These are phyloP conservation scores for Hysterangium stoloniferum DNA, from an alignment of 768 basidiomycete species.

Conservation along the genomic window DNA sequence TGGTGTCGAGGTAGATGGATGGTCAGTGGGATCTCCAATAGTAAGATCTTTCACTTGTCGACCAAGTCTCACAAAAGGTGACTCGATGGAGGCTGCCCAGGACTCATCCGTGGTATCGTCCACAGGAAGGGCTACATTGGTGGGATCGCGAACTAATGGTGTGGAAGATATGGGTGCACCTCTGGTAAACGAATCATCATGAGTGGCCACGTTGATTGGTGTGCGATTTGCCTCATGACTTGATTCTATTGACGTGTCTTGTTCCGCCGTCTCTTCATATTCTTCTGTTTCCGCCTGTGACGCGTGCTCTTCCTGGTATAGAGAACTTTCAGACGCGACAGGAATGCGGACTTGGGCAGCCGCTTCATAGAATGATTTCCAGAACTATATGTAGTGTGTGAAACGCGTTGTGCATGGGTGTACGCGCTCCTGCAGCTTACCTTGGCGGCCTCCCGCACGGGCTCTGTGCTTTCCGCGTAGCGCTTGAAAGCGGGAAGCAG, in stretches of 20 bases:
- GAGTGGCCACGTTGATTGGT: conserved; percentile 40
- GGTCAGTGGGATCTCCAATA: conserved; percentile 28
- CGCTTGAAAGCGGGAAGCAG: conserved; percentile 85
- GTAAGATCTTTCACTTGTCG: conserved; percentile 53
- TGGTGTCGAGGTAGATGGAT: conserved; percentile 18
- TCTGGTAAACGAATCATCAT: conserved; percentile 68
- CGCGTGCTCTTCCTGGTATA: conserved; percentile 15
- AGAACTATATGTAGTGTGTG: conserved; percentile 54
- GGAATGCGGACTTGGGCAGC: conserved; percentile 85
- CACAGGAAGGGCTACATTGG: conserved; percentile 24
- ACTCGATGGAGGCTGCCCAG: conserved; percentile 70
- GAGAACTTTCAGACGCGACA: conserved; percentile 22
- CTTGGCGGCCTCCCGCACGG: conserved; percentile 85
- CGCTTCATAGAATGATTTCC: conserved; percentile 93
- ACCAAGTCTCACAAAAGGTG: conserved; percentile 61
- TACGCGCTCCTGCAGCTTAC: conserved; percentile 34
- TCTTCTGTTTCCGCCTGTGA: conserved; percentile 7
- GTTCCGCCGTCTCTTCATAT: conserved; percentile 9
- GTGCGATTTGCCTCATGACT: conserved; percentile 14
- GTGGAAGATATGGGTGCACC: conserved; percentile 71
- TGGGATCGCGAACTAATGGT: conserved; percentile 37
- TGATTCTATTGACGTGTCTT: conserved; percentile 13
- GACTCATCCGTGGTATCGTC: conserved; percentile 35
- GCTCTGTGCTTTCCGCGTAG: conserved; percentile 80
- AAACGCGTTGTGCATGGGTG: not conserved